These are phyloP conservation scores for Elsinoe ampelina DNA, from an alignment of 2,329 filamentous ascomycete genomes.

Conservation along the genomic window DNA sequence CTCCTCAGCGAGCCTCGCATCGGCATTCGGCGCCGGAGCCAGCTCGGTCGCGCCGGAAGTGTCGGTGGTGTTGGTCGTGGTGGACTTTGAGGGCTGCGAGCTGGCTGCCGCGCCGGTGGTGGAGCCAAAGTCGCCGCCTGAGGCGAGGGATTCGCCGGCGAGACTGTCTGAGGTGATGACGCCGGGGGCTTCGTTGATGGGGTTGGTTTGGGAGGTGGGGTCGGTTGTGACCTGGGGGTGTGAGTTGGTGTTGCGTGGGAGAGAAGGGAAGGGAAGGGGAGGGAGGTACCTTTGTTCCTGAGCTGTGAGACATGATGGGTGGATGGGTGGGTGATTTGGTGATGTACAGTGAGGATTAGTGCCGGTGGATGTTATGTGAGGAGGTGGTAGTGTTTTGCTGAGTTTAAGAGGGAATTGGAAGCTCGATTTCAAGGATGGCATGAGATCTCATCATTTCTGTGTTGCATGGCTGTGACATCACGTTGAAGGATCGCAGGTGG, in stretches of 20 bases:
- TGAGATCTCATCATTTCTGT: constrained; percentile 8
- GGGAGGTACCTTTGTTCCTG: constrained; percentile 15
- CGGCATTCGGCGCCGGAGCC: constrained; percentile 38
- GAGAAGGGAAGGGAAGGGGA: neutral
- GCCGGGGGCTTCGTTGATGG: constrained; percentile 55
- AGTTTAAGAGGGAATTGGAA: neutral
- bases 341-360: neutral
- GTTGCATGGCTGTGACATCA: constrained; percentile 8
- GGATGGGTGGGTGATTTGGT: neutral
- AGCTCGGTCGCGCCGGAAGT: constrained; percentile 45
- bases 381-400: neutral
- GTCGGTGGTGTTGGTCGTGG: constrained; percentile 48
- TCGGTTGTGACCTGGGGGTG: constrained; percentile 38
- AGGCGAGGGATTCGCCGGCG: constrained; percentile 59
- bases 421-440: neutral
- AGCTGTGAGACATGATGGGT: neutral
- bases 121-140: constrained; percentile 51
- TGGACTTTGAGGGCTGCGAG: constrained; percentile 42
- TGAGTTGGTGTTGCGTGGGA: neutral
- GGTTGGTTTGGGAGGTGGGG: constrained; percentile 39
- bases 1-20: constrained; percentile 35
- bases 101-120: constrained; percentile 47
- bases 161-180: constrained; percentile 59
- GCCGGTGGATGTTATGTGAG: too few relatives aligned
- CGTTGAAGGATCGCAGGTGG: neutral